A percentile compares a stretch with the other conserved stretches of the same genome.
Conservation (phyloP, 2,329 filamentous ascomycete genomes). For the Juglanconis sp. region DNA sequence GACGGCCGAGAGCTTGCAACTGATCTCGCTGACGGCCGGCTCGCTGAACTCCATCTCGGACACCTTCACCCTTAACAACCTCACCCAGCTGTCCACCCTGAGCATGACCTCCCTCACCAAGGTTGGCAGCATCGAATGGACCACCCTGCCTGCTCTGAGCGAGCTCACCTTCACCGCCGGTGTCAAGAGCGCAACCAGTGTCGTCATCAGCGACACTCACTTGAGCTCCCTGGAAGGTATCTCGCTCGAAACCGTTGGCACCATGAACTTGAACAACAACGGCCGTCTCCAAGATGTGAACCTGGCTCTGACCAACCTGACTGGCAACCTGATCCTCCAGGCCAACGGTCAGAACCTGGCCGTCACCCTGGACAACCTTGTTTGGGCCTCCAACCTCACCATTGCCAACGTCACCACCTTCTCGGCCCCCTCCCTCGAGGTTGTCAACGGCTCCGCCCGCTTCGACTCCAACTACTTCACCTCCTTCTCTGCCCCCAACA, state of each 20-base stretch:
- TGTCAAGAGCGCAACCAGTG: constrained; percentile 63
- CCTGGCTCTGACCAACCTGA: constrained; percentile 76
- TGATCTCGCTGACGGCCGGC: constrained; percentile 61
- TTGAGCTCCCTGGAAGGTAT: constrained; percentile 77
- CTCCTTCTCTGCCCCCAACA: constrained; percentile 62
- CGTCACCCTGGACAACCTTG: constrained; percentile 73
- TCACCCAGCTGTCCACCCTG: constrained; percentile 67
- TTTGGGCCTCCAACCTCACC: constrained; percentile 75
- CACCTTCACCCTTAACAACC: constrained; percentile 64
- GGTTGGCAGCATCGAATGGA: constrained; percentile 68
- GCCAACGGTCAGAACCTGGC: constrained; percentile 74
- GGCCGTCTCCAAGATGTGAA: constrained; percentile 69
- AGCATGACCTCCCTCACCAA: constrained; percentile 61
- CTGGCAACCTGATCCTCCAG: constrained; percentile 66
- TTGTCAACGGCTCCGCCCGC: constrained; percentile 75
- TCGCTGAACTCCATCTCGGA: constrained; percentile 65
- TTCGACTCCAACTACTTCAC: constrained; percentile 77
- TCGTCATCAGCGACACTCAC: constrained; percentile 83
- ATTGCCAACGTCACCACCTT: constrained; percentile 77
- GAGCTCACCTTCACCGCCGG: constrained; percentile 45
- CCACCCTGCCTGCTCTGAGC: constrained; percentile 63
- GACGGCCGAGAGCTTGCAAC: constrained; percentile 53
- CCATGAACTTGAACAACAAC: constrained; percentile 90
- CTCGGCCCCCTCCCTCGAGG: constrained; percentile 66
- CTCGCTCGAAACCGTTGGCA: constrained; percentile 68